Percentiles rank a stretch among this genome's conserved stretches.
Evolutionary conservation across 768 basidiomycete species (phyloP).

Genomic region (Chalciporus sphaerocephalus): DNA sequence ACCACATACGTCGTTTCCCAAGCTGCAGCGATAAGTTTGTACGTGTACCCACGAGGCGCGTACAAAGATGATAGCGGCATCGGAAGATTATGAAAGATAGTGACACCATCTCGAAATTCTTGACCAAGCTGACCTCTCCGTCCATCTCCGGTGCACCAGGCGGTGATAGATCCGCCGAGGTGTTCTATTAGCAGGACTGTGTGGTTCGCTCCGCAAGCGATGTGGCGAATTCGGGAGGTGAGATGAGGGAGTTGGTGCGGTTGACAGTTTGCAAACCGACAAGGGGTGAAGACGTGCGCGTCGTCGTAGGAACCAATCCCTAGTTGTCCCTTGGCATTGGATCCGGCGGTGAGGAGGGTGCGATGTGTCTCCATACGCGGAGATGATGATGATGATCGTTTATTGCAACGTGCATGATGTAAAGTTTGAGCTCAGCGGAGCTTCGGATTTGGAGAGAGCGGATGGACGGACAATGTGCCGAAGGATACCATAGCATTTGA

Average conservation of each 20-base stretch:
- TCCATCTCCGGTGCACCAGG: constrained; percentile 80
- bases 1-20: constrained; percentile 87
- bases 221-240: constrained; percentile 37
- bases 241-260: constrained; percentile 23
- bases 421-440: too few species aligned
- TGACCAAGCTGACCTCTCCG: constrained; percentile 67
- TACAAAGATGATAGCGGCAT: constrained; percentile 33
- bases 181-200: constrained; percentile 61
- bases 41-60: constrained; percentile 37
- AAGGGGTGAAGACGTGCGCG: constrained; percentile 36
- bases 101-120: constrained; percentile 13
- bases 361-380: background rate
- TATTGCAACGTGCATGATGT: too few species aligned
- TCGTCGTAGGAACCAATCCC: constrained; percentile 38
- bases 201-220: constrained; percentile 78
- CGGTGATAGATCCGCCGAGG: constrained; percentile 29
- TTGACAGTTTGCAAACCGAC: constrained; percentile 28
- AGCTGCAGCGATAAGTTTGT: constrained; percentile 53
- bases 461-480: too few species aligned
- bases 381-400: background rate
- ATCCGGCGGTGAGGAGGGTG: constrained; percentile 41
- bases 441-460: too few species aligned
- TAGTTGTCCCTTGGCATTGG: constrained; percentile 48
- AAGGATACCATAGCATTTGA: too few species aligned
- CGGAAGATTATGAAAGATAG: constrained; percentile 47